Percentiles rank a stretch among this genome's conserved stretches.
Conservation (phyloP, 129 eudicot species). For the Chrysanthemum makinoi region DNA sequence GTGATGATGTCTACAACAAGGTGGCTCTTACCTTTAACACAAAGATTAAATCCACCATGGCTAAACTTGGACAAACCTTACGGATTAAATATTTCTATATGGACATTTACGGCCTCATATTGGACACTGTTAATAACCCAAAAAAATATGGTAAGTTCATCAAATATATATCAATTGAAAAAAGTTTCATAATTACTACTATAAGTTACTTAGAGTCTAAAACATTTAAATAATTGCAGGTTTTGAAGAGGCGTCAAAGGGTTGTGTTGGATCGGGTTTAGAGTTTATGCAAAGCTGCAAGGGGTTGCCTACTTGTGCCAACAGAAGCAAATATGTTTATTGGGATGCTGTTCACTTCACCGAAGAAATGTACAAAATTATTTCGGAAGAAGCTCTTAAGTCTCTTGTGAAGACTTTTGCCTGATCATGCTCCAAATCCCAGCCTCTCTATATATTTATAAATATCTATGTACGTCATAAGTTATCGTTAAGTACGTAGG, state of each 20-base stretch:
- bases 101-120: constrained; percentile 37
- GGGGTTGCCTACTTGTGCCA: constrained; percentile 42
- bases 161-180: neutral
- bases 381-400: constrained; percentile 45
- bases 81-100: constrained; percentile 24
- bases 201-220: neutral
- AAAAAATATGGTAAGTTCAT: constrained; percentile 36
- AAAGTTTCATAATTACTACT: neutral
- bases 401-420: constrained; percentile 25
- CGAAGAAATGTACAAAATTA: constrained; percentile 44
- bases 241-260: constrained; percentile 45
- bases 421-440: constrained; percentile 3
- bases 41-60: constrained; percentile 35
- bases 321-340: constrained; percentile 43
- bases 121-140: constrained; percentile 33
- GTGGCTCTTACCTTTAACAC: constrained; percentile 47
- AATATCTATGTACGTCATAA: neutral
- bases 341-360: constrained; percentile 74
- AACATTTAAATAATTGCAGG: constrained; percentile 28
- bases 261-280: constrained; percentile 62
- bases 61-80: constrained; percentile 26
- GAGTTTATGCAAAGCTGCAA: constrained; percentile 51
- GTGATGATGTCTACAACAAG: constrained; percentile 40
- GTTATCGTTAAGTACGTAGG: no score
- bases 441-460: neutral